These are phyloP conservation scores for Cercospora sesami DNA, from an alignment of 2,329 filamentous ascomycete species.

Conservation along the genomic window DNA sequence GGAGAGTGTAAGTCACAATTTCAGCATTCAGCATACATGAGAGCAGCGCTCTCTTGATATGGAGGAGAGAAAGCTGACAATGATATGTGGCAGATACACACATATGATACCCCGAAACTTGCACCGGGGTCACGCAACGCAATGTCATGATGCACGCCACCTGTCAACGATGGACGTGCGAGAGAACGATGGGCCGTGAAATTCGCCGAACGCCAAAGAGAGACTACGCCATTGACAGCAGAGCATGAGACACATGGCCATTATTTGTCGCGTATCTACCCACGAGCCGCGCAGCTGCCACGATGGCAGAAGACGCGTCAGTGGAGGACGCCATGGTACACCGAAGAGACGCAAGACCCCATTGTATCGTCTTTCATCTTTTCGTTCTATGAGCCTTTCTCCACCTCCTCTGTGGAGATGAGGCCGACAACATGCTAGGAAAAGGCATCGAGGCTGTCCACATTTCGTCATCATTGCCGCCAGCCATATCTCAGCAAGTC, in stretches of 20 bases:
- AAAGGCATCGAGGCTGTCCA: not conserved
- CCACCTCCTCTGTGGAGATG: not conserved
- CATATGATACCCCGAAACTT: not conserved
- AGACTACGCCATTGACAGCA: not conserved
- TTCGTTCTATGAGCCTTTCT: not conserved
- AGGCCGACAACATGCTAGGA: not conserved
- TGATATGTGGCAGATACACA: not conserved
- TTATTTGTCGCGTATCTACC: not conserved
- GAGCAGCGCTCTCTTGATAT: not conserved
- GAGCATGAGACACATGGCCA: not conserved
- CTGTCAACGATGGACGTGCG: too few relatives aligned
- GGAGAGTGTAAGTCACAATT: constrained; percentile 56
- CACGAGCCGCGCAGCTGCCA: not conserved
- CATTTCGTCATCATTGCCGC: not conserved
- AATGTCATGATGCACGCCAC: too few relatives aligned
- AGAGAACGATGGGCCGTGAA: too few relatives aligned
- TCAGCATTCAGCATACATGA: not conserved
- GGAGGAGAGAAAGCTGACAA: not conserved
- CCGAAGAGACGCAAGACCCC: not conserved
- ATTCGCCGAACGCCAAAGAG: too few relatives aligned
- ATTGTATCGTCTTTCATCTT: not conserved
- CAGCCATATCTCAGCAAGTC: constrained; percentile 1
- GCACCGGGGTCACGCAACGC: not conserved
- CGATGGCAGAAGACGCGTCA: not conserved
- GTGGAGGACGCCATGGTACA: not conserved